These are phyloP conservation scores for Epicoccum sorghinum DNA, from an alignment of 2,329 filamentous ascomycete species.

Conservation along the genomic window DNA sequence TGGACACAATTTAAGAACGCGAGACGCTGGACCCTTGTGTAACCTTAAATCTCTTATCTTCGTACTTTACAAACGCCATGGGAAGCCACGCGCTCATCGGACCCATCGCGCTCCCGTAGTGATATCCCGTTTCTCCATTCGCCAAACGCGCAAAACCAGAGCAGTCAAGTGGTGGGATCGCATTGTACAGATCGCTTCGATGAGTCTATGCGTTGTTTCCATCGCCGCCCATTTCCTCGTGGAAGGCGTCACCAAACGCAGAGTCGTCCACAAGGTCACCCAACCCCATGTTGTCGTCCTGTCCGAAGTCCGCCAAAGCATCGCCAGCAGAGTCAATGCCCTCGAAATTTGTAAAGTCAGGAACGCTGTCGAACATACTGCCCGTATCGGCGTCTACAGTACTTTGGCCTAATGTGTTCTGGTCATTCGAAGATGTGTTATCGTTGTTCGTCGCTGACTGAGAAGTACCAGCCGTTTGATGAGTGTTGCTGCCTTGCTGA, in stretches of 20 bases:
- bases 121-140: slow-evolving; percentile 4
- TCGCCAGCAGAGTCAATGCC: slow-evolving; percentile 47
- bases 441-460: slow-evolving; percentile 27
- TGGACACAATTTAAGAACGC: slow-evolving; percentile 1
- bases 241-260: slow-evolving; percentile 50
- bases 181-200: not conserved
- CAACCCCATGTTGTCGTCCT: slow-evolving; percentile 46
- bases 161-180: not conserved
- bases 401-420: slow-evolving; percentile 25
- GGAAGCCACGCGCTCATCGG: not conserved
- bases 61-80: slow-evolving; percentile 7
- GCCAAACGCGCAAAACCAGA: slow-evolving; percentile 2
- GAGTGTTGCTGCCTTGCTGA: slow-evolving; percentile 27
- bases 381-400: slow-evolving; percentile 38
- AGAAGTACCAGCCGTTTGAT: slow-evolving; percentile 24
- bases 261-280: slow-evolving; percentile 47
- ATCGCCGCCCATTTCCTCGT: slow-evolving; percentile 40
- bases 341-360: slow-evolving; percentile 46
- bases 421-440: slow-evolving; percentile 25
- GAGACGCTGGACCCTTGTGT: slow-evolving; percentile 2
- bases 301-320: slow-evolving; percentile 46
- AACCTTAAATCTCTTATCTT: not conserved
- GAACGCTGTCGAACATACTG: slow-evolving; percentile 45
- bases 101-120: not conserved
- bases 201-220: slow-evolving; percentile 32